These are phyloP conservation scores for Psidium friedrichsthalianum DNA, from an alignment of 345 rosid genomes.

Conservation along the genomic window DNA sequence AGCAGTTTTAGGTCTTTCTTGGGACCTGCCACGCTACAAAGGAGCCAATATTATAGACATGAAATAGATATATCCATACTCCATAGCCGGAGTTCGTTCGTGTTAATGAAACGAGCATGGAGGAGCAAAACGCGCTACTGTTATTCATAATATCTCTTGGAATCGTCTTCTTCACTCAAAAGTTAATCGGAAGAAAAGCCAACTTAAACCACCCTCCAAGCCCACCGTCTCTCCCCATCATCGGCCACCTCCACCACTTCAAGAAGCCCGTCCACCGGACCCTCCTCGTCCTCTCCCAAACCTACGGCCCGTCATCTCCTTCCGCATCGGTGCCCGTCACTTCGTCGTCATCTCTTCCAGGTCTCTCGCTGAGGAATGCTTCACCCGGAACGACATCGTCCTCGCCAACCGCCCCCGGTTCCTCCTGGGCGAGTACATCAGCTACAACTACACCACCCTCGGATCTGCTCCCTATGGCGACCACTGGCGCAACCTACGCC, in stretches of 20 bases:
- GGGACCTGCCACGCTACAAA: too few species aligned
- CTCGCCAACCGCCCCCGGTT: constrained; percentile 11
- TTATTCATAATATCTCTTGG: background rate
- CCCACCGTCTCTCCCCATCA: constrained; percentile 6
- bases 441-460: constrained; percentile 20
- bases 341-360: constrained; percentile 9
- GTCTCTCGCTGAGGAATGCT: constrained; percentile 7
- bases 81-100: background rate
- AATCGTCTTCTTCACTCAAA: background rate
- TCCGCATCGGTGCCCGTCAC: constrained; percentile 7
- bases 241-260: constrained; percentile 7
- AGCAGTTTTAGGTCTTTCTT: too few species aligned
- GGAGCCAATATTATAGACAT: too few species aligned
- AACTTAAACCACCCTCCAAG: background rate
- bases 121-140: background rate
- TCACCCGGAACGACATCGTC: constrained; percentile 10
- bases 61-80: background rate
- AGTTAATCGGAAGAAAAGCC: background rate
- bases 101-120: background rate
- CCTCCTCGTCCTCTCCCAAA: background rate
- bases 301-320: constrained; percentile 9
- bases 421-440: background rate
- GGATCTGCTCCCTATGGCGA: constrained; percentile 19
- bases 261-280: constrained; percentile 3
- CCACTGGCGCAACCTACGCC: constrained; percentile 34